Evolutionary conservation across 2,329 filamentous ascomycete genomes (phyloP).

Genomic region (Aspergillus puulaauensis): DNA sequence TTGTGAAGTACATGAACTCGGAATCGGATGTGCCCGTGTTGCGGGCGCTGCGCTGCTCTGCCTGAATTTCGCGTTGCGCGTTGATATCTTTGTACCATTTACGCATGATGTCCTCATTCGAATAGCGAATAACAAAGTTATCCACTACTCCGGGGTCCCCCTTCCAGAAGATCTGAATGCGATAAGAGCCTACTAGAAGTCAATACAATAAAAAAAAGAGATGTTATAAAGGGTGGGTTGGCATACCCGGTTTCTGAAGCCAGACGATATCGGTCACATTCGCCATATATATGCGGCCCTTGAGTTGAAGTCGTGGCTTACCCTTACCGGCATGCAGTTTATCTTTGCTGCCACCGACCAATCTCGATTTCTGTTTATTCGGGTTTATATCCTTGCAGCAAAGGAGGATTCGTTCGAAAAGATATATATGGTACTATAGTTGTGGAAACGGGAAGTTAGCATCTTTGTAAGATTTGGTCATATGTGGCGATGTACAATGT

Average conservation of each 20-base stretch:
- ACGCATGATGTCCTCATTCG: constrained; percentile 86
- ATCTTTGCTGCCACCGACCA: constrained; percentile 64
- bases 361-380: constrained; percentile 72
- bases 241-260: constrained; percentile 78
- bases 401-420: constrained; percentile 91
- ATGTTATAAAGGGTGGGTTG: not conserved
- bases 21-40: constrained; percentile 60
- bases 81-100: constrained; percentile 86
- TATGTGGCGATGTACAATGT: not conserved
- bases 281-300: constrained; percentile 98
- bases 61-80: constrained; percentile 64
- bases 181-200: constrained; percentile 70
- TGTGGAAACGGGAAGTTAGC: constrained; percentile 17
- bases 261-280: constrained; percentile 96
- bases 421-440: constrained; percentile 86
- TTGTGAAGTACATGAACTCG: constrained; percentile 79
- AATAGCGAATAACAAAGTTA: constrained; percentile 92
- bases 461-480: not conserved
- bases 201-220: not conserved
- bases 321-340: constrained; percentile 70
- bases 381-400: constrained; percentile 95
- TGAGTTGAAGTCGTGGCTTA: constrained; percentile 79
- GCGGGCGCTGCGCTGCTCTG: constrained; percentile 51
- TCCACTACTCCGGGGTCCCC: constrained; percentile 93
- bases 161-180: constrained; percentile 98